A percentile compares a stretch with the other conserved stretches of the same genome.
phyloP scores from a whole-genome alignment of 345 rosid genomes.

The Rhodamnia rubescens region DNA sequence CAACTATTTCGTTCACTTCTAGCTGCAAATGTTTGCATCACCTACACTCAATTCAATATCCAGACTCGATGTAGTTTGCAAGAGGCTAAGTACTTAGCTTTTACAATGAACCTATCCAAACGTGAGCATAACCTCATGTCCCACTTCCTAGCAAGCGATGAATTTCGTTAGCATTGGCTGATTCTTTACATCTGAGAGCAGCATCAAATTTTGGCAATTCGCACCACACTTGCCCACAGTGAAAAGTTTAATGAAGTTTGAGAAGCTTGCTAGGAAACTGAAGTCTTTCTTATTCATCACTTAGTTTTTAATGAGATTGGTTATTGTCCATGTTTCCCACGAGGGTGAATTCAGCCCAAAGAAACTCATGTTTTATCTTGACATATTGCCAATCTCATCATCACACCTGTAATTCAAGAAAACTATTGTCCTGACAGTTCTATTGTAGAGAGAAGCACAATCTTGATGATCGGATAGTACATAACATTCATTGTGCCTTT shows the following conservation, averaged over 20 bases:
- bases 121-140: background rate
- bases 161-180: background rate
- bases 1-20: background rate
- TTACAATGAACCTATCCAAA: background rate
- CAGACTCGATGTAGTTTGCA: background rate
- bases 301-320: background rate
- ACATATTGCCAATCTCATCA: background rate
- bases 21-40: background rate
- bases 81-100: background rate
- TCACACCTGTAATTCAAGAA: background rate
- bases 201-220: background rate
- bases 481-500: background rate
- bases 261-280: background rate
- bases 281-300: background rate
- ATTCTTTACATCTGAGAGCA: background rate
- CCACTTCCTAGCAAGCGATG: background rate
- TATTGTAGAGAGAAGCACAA: background rate
- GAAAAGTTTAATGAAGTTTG: background rate
- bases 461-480: background rate
- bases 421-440: too few species aligned
- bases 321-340: background rate
- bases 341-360: background rate
- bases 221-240: background rate
- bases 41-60: background rate
- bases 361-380: background rate